A percentile compares a stretch with the other conserved stretches of the same genome.
Conservation (phyloP, 257 asterid genomes). For the Solanum acaule region DNA sequence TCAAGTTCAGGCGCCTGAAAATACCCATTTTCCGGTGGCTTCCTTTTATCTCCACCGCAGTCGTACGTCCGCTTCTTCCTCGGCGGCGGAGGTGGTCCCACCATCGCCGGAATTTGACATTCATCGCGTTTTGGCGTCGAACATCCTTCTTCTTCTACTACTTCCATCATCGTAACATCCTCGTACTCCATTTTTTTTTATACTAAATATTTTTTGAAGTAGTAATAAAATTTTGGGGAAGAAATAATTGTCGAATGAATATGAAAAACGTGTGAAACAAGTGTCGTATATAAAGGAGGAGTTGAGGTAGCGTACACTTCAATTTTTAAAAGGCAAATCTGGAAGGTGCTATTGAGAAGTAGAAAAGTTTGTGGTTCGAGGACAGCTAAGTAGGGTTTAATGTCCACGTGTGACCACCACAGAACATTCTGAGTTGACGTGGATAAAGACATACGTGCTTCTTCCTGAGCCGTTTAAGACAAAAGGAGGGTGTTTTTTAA, state of each 20-base stretch:
- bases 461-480: background rate
- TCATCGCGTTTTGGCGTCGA: slow-evolving; percentile 5
- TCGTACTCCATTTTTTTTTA: background rate
- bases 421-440: background rate
- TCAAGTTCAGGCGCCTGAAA: slow-evolving; percentile 5
- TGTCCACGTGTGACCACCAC: background rate
- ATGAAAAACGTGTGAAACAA: background rate
- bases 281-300: background rate
- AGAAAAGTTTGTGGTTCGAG: background rate
- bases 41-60: background rate
- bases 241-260: background rate
- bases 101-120: slow-evolving; percentile 2
- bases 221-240: too few relatives aligned
- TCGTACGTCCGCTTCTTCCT: slow-evolving; percentile 5
- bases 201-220: too few relatives aligned
- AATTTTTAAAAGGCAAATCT: background rate
- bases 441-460: background rate
- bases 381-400: background rate
- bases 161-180: background rate
- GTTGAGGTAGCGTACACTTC: background rate
- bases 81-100: slow-evolving; percentile 11
- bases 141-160: slow-evolving; percentile 4
- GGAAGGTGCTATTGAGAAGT: background rate
- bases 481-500: background rate
- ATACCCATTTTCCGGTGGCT: slow-evolving; percentile 3